Conservation (phyloP, 305 asterid species). For the Fraxinus sp. region DNA sequence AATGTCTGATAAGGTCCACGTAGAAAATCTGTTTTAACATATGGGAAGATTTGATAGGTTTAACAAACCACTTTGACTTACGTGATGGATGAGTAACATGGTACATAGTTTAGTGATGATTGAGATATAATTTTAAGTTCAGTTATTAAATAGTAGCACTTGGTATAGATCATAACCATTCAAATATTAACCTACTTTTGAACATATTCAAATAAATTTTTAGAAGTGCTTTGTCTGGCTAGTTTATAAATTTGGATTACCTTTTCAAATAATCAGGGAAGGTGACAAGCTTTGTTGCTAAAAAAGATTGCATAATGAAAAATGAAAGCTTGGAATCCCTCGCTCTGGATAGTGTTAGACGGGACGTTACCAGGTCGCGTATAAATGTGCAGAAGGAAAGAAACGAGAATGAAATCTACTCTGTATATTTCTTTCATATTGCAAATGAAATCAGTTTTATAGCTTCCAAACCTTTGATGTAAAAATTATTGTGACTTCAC, state of each 20-base stretch:
- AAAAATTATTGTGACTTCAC: background rate
- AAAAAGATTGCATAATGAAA: slow-evolving; percentile 56
- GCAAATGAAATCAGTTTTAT: background rate
- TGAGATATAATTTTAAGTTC: background rate
- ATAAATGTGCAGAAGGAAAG: slow-evolving; percentile 69
- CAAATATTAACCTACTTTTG: background rate
- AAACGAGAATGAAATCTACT: slow-evolving; percentile 28
- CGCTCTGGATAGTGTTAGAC: slow-evolving; percentile 60
- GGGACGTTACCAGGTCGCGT: slow-evolving; percentile 72
- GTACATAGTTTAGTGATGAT: background rate
- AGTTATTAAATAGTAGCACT: background rate
- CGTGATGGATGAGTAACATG: background rate
- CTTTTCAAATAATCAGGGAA: slow-evolving; percentile 49
- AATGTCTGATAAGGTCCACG: background rate
- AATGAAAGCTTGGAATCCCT: slow-evolving; percentile 91
- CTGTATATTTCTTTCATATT: background rate
- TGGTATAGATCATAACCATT: background rate
- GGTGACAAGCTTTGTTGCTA: slow-evolving; percentile 85
- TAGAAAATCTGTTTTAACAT: background rate
- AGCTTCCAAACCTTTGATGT: background rate
- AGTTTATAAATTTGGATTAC: background rate
- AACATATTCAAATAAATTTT: too few relatives aligned
- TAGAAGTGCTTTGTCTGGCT: background rate
- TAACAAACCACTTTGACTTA: background rate
- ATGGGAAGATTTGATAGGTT: background rate